phyloP scores from a whole-genome alignment of 129 eudicot species.

The Apium graveolens region DNA sequence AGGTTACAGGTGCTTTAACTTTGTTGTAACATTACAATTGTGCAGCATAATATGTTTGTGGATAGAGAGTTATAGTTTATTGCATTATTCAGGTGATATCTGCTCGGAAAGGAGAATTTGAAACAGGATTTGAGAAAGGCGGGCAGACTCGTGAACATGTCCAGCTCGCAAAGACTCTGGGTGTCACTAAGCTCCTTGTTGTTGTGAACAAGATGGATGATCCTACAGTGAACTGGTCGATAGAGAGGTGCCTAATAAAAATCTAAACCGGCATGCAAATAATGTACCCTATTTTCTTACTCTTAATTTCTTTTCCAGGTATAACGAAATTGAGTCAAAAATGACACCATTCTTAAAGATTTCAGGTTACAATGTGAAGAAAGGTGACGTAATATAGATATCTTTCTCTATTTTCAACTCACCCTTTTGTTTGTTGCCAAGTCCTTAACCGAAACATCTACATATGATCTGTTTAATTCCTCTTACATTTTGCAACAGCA shows the following conservation, averaged over 20 bases:
- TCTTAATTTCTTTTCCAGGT: conserved; percentile 32
- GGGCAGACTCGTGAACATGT: conserved; percentile 98
- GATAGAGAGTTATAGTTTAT: too few species aligned
- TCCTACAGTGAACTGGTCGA: conserved; percentile 74
- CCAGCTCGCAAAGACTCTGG: conserved; percentile 76
- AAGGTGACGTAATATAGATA: conserved; percentile 39
- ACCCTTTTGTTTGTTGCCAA: too few species aligned
- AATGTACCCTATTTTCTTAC: background rate
- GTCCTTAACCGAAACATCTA: too few species aligned
- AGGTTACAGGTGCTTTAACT: conserved; percentile 12
- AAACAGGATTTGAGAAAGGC: conserved; percentile 85
- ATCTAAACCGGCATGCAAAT: too few species aligned
- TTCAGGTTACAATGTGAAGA: conserved; percentile 81
- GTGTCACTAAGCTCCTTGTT: conserved; percentile 71
- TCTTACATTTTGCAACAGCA: too few species aligned
- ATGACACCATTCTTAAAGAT: conserved; percentile 56
- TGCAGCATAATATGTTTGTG: background rate
- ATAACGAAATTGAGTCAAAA: conserved; percentile 67
- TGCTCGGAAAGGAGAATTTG: conserved; percentile 95
- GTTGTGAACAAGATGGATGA: conserved; percentile 97
- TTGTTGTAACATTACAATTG: background rate
- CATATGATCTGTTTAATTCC: too few species aligned
- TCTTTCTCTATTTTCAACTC: background rate
- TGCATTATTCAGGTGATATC: conserved; percentile 59
- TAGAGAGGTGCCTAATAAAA: conserved; percentile 43